Evolutionary conservation across 352 stramenopile genomes (phyloP).

Genomic region (Phytophthora capsici): DNA sequence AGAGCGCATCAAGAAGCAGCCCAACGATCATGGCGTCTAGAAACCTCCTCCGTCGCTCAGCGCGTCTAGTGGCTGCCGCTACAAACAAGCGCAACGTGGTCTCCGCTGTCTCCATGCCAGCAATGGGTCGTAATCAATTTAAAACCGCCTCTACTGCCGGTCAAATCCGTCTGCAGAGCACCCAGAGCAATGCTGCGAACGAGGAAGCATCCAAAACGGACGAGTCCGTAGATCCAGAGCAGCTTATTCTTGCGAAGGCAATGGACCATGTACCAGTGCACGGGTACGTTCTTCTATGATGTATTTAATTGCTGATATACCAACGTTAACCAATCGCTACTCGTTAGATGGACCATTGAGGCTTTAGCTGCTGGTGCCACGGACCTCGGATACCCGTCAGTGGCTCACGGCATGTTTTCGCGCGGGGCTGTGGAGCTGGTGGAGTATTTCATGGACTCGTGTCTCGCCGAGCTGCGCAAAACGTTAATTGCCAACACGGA

Average conservation of each 20-base stretch:
- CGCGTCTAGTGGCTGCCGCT: conserved; percentile 13
- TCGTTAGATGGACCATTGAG: conserved; percentile 75
- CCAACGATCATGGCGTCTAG: conserved; percentile 34
- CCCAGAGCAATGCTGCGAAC: conserved; percentile 13
- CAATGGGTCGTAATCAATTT: conserved; percentile 15
- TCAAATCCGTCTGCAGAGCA: conserved; percentile 32
- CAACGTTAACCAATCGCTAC: too few relatives aligned
- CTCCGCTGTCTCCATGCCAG: conserved; percentile 5
- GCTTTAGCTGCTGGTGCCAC: conserved; percentile 73
- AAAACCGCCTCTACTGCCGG: background rate
- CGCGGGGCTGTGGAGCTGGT: conserved; percentile 82
- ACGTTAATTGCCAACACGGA: conserved; percentile 67
- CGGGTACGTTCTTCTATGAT: conserved; percentile 42
- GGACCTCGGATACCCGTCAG: conserved; percentile 74
- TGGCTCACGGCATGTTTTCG: conserved; percentile 84
- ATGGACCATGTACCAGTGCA: conserved; percentile 52
- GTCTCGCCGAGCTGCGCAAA: conserved; percentile 61
- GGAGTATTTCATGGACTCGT: conserved; percentile 87
- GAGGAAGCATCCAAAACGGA: conserved; percentile 25
- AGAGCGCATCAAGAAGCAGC: conserved; percentile 13
- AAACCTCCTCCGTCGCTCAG: conserved; percentile 28
- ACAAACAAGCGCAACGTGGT: conserved; percentile 19
- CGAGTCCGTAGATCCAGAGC: conserved; percentile 47
- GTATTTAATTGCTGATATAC: background rate
- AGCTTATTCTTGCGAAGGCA: conserved; percentile 60